Percentiles rank a stretch among this genome's conserved stretches.
Evolutionary conservation across 2,329 filamentous ascomycete genomes (phyloP).

Genomic region (Trichoderma aggressivum): DNA sequence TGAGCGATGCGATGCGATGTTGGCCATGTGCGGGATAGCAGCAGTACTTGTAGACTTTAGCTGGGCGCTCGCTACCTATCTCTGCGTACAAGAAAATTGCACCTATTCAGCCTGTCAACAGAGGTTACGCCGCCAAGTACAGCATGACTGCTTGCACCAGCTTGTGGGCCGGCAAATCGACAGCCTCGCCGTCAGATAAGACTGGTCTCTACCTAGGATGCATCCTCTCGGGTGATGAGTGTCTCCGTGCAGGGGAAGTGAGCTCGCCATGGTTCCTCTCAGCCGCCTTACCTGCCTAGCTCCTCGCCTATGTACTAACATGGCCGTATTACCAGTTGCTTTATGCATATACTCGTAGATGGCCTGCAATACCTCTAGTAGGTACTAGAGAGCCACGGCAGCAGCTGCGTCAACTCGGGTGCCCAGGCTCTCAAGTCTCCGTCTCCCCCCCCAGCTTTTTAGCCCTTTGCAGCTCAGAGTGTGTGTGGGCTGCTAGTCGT

Average conservation of each 20-base stretch:
- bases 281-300: slow-evolving; percentile 3
- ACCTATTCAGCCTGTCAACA: neutral
- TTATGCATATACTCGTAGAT: neutral
- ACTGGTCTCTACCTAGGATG: neutral
- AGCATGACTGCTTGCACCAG: neutral
- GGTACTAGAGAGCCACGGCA: neutral
- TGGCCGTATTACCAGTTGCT: neutral
- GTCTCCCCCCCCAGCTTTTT: neutral
- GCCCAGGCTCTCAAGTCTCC: neutral
- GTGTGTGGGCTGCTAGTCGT: slow-evolving; percentile 10
- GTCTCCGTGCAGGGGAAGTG: neutral
- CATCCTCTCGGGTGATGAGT: neutral
- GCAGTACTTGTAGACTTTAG: too few species aligned
- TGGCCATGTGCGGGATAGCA: too few species aligned
- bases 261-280: neutral
- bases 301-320: neutral
- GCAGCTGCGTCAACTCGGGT: slow-evolving; percentile 5
- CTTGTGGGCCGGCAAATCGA: neutral
- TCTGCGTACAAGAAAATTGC: neutral
- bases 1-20: neutral
- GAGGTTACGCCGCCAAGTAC: neutral
- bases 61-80: neutral
- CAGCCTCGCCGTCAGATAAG: neutral
- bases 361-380: too few species aligned
- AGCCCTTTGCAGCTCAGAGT: slow-evolving; percentile 5